Percentiles rank a stretch among this genome's conserved stretches.
Evolutionary conservation across 495 filamentous ascomycete species (phyloP).

Genomic region (Aspergillus steynii): DNA sequence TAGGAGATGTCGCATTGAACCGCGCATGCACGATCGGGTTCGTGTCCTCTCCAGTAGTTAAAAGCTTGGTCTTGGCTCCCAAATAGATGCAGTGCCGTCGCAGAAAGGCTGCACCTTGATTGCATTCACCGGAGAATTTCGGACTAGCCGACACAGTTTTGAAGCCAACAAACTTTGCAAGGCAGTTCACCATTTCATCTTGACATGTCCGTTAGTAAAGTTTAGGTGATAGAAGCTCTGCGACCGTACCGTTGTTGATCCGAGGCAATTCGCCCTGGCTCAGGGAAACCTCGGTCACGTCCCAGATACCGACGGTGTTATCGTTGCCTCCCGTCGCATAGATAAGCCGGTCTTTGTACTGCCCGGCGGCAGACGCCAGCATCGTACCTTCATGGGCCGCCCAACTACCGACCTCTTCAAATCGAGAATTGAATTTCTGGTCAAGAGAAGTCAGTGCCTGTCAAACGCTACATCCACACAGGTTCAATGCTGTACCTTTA

Average conservation of each 20-base stretch:
- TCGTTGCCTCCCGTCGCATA: conserved; percentile 97
- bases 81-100: conserved; percentile 86
- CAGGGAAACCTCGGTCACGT: conserved; percentile 60
- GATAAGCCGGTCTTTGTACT: conserved; percentile 64
- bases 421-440: conserved; percentile 83
- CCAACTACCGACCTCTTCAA: conserved; percentile 81
- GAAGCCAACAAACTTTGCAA: conserved; percentile 83
- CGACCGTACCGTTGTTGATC: conserved; percentile 59
- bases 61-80: conserved; percentile 82
- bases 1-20: conserved; percentile 62
- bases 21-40: conserved; percentile 91
- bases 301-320: conserved; percentile 84
- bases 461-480: not conserved
- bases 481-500: conserved; percentile 58
- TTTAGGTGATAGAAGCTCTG: not conserved
- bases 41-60: conserved; percentile 69
- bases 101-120: conserved; percentile 87
- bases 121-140: conserved; percentile 84
- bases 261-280: conserved; percentile 40
- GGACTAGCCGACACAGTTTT: conserved; percentile 85
- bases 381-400: conserved; percentile 84
- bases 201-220: conserved; percentile 11
- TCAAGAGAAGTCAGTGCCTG: not conserved
- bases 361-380: conserved; percentile 78
- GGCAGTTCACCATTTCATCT: conserved; percentile 80